A percentile compares a stretch with the other conserved stretches of the same genome.
Evolutionary conservation across 176 grass and related monocot species (phyloP).

Genomic region (Ananas comosus): DNA sequence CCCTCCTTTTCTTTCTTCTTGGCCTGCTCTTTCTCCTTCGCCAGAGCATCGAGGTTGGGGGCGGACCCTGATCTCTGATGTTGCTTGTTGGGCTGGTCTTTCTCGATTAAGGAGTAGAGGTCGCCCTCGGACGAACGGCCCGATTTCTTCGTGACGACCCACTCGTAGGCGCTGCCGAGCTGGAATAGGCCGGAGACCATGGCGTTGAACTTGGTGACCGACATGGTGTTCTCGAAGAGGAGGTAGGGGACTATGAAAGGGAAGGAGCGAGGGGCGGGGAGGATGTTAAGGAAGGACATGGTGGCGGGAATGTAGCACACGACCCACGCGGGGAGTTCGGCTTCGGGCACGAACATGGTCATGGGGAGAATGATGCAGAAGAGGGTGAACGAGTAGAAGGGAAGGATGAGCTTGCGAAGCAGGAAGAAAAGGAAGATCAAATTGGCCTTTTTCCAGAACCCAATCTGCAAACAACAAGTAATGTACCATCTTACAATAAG

Average conservation of each 20-base stretch:
- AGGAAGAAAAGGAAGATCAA: constrained; percentile 47
- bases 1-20: constrained; percentile 17
- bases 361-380: constrained; percentile 46
- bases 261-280: constrained; percentile 35
- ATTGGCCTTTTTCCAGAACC: constrained; percentile 44
- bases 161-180: constrained; percentile 39
- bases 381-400: constrained; percentile 46
- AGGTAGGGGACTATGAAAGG: constrained; percentile 47
- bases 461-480: constrained; percentile 20
- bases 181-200: constrained; percentile 50
- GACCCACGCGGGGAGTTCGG: constrained; percentile 36
- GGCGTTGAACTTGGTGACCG: constrained; percentile 49
- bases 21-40: constrained; percentile 3
- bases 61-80: constrained; percentile 1
- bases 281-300: constrained; percentile 48
- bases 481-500: not conserved
- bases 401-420: constrained; percentile 44
- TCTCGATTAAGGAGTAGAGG: constrained; percentile 3
- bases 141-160: constrained; percentile 48
- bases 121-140: constrained; percentile 37
- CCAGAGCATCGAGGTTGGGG: constrained; percentile 14
- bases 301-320: constrained; percentile 41
- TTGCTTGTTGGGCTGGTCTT: constrained; percentile 2
- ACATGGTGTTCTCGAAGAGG: constrained; percentile 53
- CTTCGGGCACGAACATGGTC: constrained; percentile 51